These are phyloP conservation scores for Starmerella kuoi DNA, from an alignment of 805 yeast species.

Conservation along the genomic window DNA sequence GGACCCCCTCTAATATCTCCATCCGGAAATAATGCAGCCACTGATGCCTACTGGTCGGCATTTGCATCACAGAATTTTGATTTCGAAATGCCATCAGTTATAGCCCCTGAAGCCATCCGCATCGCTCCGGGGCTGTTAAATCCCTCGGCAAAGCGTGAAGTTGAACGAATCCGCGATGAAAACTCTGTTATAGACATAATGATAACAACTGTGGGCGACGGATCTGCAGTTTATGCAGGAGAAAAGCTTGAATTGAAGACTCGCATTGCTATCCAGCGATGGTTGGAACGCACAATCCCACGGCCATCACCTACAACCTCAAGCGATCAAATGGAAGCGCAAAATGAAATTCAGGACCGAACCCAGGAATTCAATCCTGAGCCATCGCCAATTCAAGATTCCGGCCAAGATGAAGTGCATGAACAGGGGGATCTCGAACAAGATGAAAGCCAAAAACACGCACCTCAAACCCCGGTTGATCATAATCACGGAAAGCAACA, in stretches of 20 bases:
- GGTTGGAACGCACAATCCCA: conserved; percentile 8
- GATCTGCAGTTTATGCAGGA: conserved; percentile 17
- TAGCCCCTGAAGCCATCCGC: conserved; percentile 14
- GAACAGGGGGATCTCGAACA: too few species aligned
- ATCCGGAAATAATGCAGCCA: neutral
- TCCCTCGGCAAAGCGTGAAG: conserved; percentile 64
- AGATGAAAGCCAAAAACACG: neutral
- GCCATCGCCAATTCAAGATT: neutral
- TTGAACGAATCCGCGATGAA: conserved; percentile 52
- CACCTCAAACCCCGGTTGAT: neutral
- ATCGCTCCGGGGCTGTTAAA: conserved; percentile 38
- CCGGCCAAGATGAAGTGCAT: neutral
- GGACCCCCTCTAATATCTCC: conserved; percentile 1
- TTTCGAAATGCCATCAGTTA: neutral
- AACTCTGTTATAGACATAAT: conserved; percentile 32
- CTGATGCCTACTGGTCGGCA: conserved; percentile 4
- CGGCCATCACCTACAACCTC: neutral
- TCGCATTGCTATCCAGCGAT: conserved; percentile 15
- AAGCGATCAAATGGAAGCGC: neutral
- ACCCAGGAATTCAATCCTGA: neutral
- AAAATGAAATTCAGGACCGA: neutral
- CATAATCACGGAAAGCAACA: too few species aligned
- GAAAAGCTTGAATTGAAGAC: conserved; percentile 2
- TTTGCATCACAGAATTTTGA: neutral
- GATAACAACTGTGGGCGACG: conserved; percentile 9